Evolutionary conservation across 331 rosid species (phyloP), one percentile per base, ranked within the genome.

Genomic region (Malus hybrid): DNA sequence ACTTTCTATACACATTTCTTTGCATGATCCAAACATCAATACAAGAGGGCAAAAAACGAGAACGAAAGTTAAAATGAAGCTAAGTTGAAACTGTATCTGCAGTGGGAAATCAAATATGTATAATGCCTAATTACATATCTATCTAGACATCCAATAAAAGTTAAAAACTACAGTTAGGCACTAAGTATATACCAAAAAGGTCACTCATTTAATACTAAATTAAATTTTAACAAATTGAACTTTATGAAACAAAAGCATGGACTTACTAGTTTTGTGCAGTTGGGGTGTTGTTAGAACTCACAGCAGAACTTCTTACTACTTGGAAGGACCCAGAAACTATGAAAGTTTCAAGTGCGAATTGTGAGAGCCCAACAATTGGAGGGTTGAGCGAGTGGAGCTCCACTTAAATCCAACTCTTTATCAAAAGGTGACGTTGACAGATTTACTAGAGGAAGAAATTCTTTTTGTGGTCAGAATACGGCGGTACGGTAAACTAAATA

Each of bases 51-150:
- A 44, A 24, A 60, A 65, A 62, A 69, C 28, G 48, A 31, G 31
- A 52, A 73, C 71, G 63, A 71, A 42, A 73, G 15, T 77, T 64
- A 55, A 76, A 71, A 13, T 72, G 69, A 56, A 8, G 33, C 14
- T 69, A 57, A 46, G 56, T 79, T 57, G 70, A 64, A 52, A 31
- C 50, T 65, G 29, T 8, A 18, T 18, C 0, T 52, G 57, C 70
- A 78, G 79, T 74, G 83, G 81, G 69, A 78, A 27, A 63, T 31
- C 18, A 61, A 73, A 18, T 54, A 73, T 2, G 5, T 6, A n/a
- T 9, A 32, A 18, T 61, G 60, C 62, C 20, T 24, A 19, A 10
- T 61, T 24, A 18, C 56, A 16, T 16, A 50, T 50, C 48, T 42
- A 42, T 42, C 56, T 50, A 73, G 33, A 24, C 77, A 73, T 27